Evolutionary conservation across 163 green algal genomes (phyloP), one percentile per base, ranked within the genome.

Genomic region (Coccomyxa subellipsoidea): DNA sequence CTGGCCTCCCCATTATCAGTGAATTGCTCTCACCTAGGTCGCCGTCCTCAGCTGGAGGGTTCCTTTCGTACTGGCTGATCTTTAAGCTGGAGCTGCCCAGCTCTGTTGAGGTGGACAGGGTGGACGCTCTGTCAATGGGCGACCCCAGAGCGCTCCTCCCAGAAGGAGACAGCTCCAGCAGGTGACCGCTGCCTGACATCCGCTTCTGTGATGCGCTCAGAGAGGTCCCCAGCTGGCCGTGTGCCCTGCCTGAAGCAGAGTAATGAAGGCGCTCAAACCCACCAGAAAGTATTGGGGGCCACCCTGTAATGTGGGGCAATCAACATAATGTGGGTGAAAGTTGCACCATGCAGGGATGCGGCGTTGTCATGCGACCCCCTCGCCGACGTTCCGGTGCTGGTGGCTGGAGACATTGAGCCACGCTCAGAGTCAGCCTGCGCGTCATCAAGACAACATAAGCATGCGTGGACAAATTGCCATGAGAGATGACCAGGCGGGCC

Each of bases 11-110:
- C 23, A 12, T 59, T 23, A 59, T 59, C 47, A 59, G 47, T 8
- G 5, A 7, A 21, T 2, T 59, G 47, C 32, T 18, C 21, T 73
- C n/a, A 73, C 66, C 66, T 73, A 18, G 21, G 18, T 73, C 66
- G 18, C 2, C 27, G 15, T 4, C 66, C 2, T 73, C 66, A 18
- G 12, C 18, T 8, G 66, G 66, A 73, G 70, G 70, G 32, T 77
- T 38, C 27, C 32, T 77, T 32, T 77, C 70, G 32, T 77, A 77
- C 27, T 27, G 31, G 70, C 70, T 77, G 70, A 77, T 77, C 32
- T 34, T 32, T 23, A 18, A 73, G 66, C 8, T 18, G 32, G 66
- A 73, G 29, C n/a, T 32, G 66, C 66, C 66, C 15, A 73, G 27
- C 8, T 73, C 66, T 36, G 66, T 73, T 27, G 66, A 73, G 21